Base-by-base conservation (phyloP, 495 filamentous ascomycete genomes). In the Penicillium coffeae region DNA sequence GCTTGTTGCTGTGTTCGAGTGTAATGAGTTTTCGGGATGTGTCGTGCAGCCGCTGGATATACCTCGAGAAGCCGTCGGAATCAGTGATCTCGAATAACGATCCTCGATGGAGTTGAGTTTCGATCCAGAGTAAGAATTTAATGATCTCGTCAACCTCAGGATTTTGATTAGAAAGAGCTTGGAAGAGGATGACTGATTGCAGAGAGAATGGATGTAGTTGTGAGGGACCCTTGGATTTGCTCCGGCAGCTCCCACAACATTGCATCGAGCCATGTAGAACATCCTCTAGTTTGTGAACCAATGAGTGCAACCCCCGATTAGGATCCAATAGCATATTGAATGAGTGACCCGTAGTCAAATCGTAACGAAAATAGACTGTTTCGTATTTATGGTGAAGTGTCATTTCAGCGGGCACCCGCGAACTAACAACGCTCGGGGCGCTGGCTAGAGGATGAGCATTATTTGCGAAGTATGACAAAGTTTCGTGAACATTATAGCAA, bases 71-170 rank as follows among this genome's bases (percentile, higher is more conserved):
- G 8, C 48, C 39, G 12, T 56, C 53, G 8, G 53, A 56, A 14
- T 42, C 47, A 4, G 53, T 51, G n/a, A 47, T 41, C 33, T 56
- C 48, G 21, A 56, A 56, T 1, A 56, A 38, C 14, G 53, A 56
- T n/a, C 53, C 53, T 21, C 44, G 53, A 22, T 56, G 50, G 12
- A 56, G 50, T 37, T 56, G 53, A 0, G 48, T 56, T 38, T 58
- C 55, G n/a, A 54, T 58, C 55, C 50, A 58, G 5, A 58, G 42
- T 21, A 58, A 20, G 30, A 47, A 52, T 36, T 52, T 52, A 19
- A 50, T 46, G 10, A 58, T 20, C 25, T 54, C 42, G 18, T 58
- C 38, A 2, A 58, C 30, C 21, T 54, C 45, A 8, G 45, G 33
- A 8, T 34, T 50, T 54, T 51, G 43, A 6, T 50, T 25, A 2